These are phyloP conservation scores for Prunus dulcis DNA, from an alignment of 306 rosid genomes.

Conservation along the genomic window DNA sequence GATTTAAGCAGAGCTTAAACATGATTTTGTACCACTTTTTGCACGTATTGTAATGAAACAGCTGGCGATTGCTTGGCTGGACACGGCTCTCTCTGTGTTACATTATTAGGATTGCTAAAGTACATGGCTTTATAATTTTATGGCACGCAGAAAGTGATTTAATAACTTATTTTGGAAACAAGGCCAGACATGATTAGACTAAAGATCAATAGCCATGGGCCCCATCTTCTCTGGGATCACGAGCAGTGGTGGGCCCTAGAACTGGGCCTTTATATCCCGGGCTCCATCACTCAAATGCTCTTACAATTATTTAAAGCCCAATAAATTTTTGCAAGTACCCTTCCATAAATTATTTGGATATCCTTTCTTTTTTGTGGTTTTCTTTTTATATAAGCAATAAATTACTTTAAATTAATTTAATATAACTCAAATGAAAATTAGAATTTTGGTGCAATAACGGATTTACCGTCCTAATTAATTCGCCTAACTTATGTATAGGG, in stretches of 20 bases:
- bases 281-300: background rate
- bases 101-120: background rate
- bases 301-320: background rate
- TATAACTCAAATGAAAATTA: no score
- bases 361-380: no score
- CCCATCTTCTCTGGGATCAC: conserved; percentile 22
- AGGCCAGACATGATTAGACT: conserved; percentile 1
- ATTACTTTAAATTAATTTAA: no score
- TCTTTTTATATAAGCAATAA: no score
- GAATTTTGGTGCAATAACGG: no score
- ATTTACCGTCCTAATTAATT: no score
- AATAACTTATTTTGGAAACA: background rate
- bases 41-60: conserved; percentile 3
- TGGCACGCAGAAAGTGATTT: background rate
- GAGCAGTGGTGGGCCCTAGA: conserved; percentile 16
- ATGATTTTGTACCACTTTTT: no score
- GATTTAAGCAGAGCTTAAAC: background rate
- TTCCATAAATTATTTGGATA: no score
- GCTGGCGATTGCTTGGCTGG: conserved; percentile 16
- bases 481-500: no score
- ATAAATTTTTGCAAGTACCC: background rate
- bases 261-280: background rate
- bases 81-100: conserved; percentile 30
- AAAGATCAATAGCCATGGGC: background rate
- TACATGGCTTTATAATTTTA: background rate